These are phyloP conservation scores for Juncus effusus DNA, from an alignment of 176 grass and related monocot species.

Conservation along the genomic window DNA sequence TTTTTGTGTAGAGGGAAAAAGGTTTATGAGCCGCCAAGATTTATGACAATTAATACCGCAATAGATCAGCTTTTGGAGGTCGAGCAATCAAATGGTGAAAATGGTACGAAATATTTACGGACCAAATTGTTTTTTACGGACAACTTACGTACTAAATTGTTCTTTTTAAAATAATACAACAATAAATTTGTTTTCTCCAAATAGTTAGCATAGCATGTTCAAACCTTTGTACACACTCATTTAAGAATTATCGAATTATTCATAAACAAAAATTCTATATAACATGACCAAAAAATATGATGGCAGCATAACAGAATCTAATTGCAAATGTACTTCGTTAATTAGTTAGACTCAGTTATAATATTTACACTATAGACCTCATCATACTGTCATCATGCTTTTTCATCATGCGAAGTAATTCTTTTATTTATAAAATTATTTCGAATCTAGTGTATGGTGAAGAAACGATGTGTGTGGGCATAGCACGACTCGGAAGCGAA, in stretches of 20 bases:
- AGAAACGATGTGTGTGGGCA: constrained; percentile 66
- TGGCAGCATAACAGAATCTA: no score
- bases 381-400: neutral
- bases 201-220: neutral
- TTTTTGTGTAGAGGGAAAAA: constrained; percentile 73
- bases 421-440: constrained; percentile 18
- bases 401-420: neutral
- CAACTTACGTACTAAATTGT: neutral
- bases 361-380: no score
- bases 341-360: no score
- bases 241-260: no score
- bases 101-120: constrained; percentile 40
- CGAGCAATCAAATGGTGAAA: constrained; percentile 41
- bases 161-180: neutral
- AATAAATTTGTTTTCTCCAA: constrained; percentile 4
- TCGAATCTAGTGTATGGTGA: constrained; percentile 41
- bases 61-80: constrained; percentile 93
- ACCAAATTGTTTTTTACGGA: neutral
- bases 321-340: no score
- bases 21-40: constrained; percentile 81
- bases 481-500: constrained; percentile 79
- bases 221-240: no score
- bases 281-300: no score
- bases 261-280: no score
- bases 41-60: constrained; percentile 88